A percentile compares a stretch with the other conserved stretches of the same genome.
Conservation (phyloP, 257 asterid genomes). For the Solanum neorickii region DNA sequence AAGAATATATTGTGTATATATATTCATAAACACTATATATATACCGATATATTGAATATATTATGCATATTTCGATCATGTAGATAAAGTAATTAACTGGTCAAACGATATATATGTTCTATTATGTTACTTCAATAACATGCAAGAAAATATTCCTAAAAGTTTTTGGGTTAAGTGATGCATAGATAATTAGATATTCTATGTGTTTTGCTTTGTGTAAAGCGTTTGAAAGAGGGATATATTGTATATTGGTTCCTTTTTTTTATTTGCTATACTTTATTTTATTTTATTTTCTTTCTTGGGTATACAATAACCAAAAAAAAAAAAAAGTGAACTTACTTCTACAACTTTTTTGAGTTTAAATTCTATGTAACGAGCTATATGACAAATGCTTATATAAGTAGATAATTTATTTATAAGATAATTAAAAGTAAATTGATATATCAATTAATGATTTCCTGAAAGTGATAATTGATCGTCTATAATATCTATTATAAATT, state of each 20-base stretch:
- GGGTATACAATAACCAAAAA: background rate
- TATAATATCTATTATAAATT: too few species aligned
- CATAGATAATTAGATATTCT: background rate
- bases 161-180: background rate
- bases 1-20: too few species aligned
- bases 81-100: background rate
- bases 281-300: background rate
- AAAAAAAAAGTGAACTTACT: background rate
- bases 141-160: background rate
- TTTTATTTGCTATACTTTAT: background rate
- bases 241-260: background rate
- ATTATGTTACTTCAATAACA: background rate
- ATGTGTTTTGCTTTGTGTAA: background rate
- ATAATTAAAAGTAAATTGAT: too few species aligned
- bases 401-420: background rate
- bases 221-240: background rate
- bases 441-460: too few species aligned
- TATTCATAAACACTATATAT: background rate
- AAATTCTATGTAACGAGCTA: background rate
- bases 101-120: background rate
- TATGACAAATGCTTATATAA: background rate
- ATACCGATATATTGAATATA: background rate
- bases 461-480: too few species aligned
- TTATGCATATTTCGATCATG: background rate
- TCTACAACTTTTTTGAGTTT: background rate